A percentile compares a stretch with the other conserved stretches of the same genome.
These are phyloP conservation scores for Cercospora sp. DNA, from an alignment of 2,329 filamentous ascomycete species.

Conservation along the genomic window DNA sequence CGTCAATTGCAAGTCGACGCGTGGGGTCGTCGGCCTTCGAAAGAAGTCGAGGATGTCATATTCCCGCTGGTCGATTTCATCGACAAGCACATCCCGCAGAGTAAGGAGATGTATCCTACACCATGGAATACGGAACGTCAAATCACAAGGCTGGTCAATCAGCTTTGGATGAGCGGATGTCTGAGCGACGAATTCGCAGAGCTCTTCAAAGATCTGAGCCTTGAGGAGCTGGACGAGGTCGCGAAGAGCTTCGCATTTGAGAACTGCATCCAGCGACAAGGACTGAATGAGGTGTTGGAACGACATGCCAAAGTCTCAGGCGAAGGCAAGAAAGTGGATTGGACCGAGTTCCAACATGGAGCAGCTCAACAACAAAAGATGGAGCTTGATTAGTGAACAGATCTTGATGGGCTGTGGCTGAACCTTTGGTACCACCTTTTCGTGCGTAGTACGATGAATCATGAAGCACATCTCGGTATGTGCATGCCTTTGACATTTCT, in stretches of 20 bases:
- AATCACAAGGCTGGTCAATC: constrained; percentile 45
- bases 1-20: constrained; percentile 55
- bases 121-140: constrained; percentile 39
- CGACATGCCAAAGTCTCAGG: constrained; percentile 42
- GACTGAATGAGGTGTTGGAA: constrained; percentile 56
- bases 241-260: constrained; percentile 58
- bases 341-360: constrained; percentile 5
- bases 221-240: constrained; percentile 57
- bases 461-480: not conserved
- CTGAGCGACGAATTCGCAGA: constrained; percentile 58
- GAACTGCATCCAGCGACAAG: constrained; percentile 54
- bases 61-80: constrained; percentile 42
- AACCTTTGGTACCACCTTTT: not conserved
- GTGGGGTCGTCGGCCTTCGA: constrained; percentile 51
- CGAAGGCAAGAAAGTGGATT: not conserved
- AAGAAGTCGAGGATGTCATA: constrained; percentile 48
- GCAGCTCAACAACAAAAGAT: not conserved
- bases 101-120: constrained; percentile 36
- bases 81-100: constrained; percentile 32
- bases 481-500: not conserved
- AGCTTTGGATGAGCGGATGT: constrained; percentile 54
- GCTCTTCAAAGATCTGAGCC: constrained; percentile 54
- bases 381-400: constrained; percentile 12
- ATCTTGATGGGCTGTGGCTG: not conserved
- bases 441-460: not conserved